Evolutionary conservation across 257 asterid genomes (phyloP).

Genomic region (Nicotiana benthamiana): DNA sequence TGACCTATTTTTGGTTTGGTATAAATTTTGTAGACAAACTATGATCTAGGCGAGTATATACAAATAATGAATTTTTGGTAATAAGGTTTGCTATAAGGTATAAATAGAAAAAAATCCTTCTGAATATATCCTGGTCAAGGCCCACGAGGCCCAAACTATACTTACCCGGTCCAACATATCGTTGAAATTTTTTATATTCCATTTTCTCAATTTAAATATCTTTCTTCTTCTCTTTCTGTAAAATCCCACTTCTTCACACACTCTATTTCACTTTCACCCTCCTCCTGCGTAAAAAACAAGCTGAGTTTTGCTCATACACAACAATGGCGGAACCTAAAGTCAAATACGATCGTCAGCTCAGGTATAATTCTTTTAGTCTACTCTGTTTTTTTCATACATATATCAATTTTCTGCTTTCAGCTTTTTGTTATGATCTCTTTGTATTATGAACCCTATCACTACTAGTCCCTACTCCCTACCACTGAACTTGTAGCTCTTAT

Average conservation of each 20-base stretch:
- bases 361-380: conserved; percentile 27
- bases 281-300: not conserved
- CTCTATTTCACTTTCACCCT: not conserved
- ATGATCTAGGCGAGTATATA: too few relatives aligned
- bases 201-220: not conserved
- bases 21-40: too few relatives aligned
- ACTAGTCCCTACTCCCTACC: not conserved
- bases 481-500: not conserved
- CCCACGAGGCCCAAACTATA: not conserved
- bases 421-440: not conserved
- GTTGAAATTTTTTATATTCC: not conserved
- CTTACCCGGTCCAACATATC: not conserved
- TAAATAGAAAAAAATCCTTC: too few relatives aligned
- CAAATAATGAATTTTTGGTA: too few relatives aligned
- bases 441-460: not conserved
- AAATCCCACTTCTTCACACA: not conserved
- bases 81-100: too few relatives aligned
- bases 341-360: conserved; percentile 98
- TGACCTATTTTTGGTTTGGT: too few relatives aligned
- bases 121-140: not conserved
- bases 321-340: conserved; percentile 85
- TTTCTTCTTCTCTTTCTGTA: not conserved
- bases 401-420: not conserved
- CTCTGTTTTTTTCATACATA: not conserved
- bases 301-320: not conserved